Evolutionary conservation across 768 basidiomycete genomes (phyloP), one percentile per base, ranked within the genome.

Genomic region (Rhizopogon salebrosus): DNA sequence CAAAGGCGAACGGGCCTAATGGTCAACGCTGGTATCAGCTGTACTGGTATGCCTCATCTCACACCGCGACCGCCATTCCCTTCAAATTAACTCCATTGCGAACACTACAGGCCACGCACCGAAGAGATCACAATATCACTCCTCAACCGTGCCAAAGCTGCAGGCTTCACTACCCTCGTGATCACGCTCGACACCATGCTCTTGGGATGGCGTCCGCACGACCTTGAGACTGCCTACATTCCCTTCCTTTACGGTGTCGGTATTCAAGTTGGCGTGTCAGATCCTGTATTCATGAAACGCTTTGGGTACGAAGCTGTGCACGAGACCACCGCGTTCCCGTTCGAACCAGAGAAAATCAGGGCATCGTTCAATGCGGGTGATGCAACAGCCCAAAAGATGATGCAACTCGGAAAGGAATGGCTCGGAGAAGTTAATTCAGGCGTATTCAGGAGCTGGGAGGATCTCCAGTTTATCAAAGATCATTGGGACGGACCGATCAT

Each of bases 21-120:
- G 80, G 84, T 0, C 74, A 79, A 29, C 74, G 89, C 31, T 92
- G 89, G 88, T 92, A 80, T 64, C 90, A 92, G 63, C 76, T 92
- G 1, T 92, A 92, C 64, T 89, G 89, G 87, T 85, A 48, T 54
- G 70, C 59, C 8, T 48, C 20, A 49, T 24, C 29, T 16, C 14
- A 9, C 27, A 24, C 35, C n/a, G 8, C 31, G n/a, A n/a, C n/a
- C n/a, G n/a, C 27, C n/a, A 20, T 26, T 27, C 41, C 34, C 36
- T 29, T 36, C 16, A 36, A 53, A 24, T 9, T 18, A 41, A 51
- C 22, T 38, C 16, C 16, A 18, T 41, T 23, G 23, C 10, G 11
- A 29, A 48, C 22, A 37, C 31, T 48, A 20, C 49, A 88, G 87
- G 87, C 88, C 89, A 2, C 70, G 70, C 11, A 69, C 74, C 7